Conservation (phyloP, 306 rosid genomes). For the Trifolium dubium region DNA sequence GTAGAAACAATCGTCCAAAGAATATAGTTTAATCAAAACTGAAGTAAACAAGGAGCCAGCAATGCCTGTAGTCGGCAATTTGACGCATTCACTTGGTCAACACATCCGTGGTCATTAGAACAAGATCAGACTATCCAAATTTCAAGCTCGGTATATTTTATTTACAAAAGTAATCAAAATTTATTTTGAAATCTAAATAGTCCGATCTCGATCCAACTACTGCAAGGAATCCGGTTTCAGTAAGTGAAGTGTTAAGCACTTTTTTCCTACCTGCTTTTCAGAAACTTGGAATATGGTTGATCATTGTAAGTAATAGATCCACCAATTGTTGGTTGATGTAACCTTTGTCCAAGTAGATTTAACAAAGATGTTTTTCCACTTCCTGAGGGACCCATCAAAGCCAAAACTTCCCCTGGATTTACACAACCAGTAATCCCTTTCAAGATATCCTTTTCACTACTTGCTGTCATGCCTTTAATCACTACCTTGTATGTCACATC, state of each 20-base stretch:
- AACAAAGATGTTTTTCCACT: slow-evolving; percentile 92
- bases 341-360: slow-evolving; percentile 78
- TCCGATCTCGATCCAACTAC: too few relatives aligned
- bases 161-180: too few relatives aligned
- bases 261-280: slow-evolving; percentile 64
- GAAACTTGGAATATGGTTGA: slow-evolving; percentile 71
- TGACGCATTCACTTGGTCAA: too few relatives aligned
- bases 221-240: too few relatives aligned
- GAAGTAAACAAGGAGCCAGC: too few relatives aligned
- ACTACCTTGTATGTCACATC: slow-evolving; percentile 83
- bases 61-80: too few relatives aligned
- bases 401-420: slow-evolving; percentile 93
- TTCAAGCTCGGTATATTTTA: too few relatives aligned
- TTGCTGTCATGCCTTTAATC: slow-evolving; percentile 68
- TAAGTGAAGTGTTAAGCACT: neutral
- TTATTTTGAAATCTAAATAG: too few relatives aligned
- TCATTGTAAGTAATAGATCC: slow-evolving; percentile 90
- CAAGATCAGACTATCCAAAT: too few relatives aligned
- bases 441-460: slow-evolving; percentile 73
- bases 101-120: too few relatives aligned
- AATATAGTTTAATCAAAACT: neutral
- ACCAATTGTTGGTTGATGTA: slow-evolving; percentile 47
- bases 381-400: slow-evolving; percentile 99
- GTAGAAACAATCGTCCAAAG: neutral
- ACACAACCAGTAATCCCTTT: slow-evolving; percentile 82